A percentile compares a stretch with the other conserved stretches of the same genome.
phyloP scores from a whole-genome alignment of 306 rosid genomes.

The Astragalus glycyphyllos region DNA sequence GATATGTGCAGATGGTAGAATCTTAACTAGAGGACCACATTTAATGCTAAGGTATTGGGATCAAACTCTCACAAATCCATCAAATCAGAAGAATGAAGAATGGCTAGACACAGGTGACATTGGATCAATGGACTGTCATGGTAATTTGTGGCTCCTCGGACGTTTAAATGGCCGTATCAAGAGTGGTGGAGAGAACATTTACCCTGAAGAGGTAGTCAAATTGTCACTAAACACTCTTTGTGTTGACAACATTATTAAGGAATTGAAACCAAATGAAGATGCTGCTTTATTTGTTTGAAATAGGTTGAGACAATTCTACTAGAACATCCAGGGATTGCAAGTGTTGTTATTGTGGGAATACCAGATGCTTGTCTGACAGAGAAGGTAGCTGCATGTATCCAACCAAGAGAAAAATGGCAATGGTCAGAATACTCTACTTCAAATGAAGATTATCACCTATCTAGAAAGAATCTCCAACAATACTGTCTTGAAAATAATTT shows the following conservation, averaged over 20 bases:
- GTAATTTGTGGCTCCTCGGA: constrained; percentile 85
- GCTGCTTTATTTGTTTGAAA: constrained; percentile 25
- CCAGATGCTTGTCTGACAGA: constrained; percentile 75
- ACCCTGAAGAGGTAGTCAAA: constrained; percentile 83
- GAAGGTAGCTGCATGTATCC: constrained; percentile 72
- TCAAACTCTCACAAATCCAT: constrained; percentile 50
- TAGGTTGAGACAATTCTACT: constrained; percentile 77
- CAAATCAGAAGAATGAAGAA: constrained; percentile 43
- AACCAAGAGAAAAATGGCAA: constrained; percentile 62
- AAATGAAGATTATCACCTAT: constrained; percentile 49
- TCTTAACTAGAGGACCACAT: constrained; percentile 96
- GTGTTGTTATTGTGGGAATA: constrained; percentile 69
- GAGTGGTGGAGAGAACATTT: constrained; percentile 94
- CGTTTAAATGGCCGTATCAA: constrained; percentile 76
- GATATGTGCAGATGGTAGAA: constrained; percentile 66
- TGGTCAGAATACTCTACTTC: constrained; percentile 52
- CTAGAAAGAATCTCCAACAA: constrained; percentile 56
- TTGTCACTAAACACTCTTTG: constrained; percentile 12
- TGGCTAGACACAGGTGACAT: constrained; percentile 97
- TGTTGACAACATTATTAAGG: constrained; percentile 12
- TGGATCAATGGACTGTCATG: constrained; percentile 71
- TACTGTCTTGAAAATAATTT: constrained; percentile 58
- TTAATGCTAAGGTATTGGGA: constrained; percentile 84
- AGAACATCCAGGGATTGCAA: constrained; percentile 76
- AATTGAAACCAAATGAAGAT: constrained; percentile 1